Conservation (phyloP, 176 grass and related monocot species). For the Bothriochloa decipiens region DNA sequence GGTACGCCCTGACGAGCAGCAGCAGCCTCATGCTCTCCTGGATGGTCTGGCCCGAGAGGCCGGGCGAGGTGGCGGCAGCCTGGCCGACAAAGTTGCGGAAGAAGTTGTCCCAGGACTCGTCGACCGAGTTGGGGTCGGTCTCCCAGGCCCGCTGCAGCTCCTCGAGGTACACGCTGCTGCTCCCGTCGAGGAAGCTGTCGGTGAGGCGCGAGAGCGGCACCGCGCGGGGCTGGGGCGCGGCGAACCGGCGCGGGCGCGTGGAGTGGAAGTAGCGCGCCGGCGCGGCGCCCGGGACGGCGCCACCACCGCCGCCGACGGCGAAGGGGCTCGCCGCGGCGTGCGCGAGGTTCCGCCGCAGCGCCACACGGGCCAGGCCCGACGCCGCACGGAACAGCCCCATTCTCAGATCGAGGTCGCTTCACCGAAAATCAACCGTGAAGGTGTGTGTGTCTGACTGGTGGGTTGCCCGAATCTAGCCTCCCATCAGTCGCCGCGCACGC, state of each 20-base stretch:
- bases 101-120: conserved; percentile 94
- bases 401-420: conserved; percentile 38
- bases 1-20: conserved; percentile 76
- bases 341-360: conserved; percentile 59
- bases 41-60: conserved; percentile 83
- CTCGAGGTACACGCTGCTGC: conserved; percentile 82
- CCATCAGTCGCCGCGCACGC: conserved; percentile 11
- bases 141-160: conserved; percentile 89
- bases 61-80: conserved; percentile 60
- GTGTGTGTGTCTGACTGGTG: not conserved
- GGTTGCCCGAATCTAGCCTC: conserved; percentile 4
- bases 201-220: conserved; percentile 78
- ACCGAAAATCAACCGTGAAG: not conserved
- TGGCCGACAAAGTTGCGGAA: conserved; percentile 87
- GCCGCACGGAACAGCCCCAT: conserved; percentile 85
- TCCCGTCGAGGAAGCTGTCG: conserved; percentile 84
- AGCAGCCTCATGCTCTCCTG: conserved; percentile 89
- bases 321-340: conserved; percentile 34
- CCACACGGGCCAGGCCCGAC: conserved; percentile 66
- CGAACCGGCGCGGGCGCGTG: conserved; percentile 35
- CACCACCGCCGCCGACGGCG: not conserved
- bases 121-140: conserved; percentile 65
- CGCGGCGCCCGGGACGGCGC: not conserved
- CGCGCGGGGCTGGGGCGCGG: conserved; percentile 54
- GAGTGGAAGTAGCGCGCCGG: conserved; percentile 60